A percentile compares a stretch with the other conserved stretches of the same genome.
Conservation (phyloP, 2,329 filamentous ascomycete genomes). For the Colletotrichum orbiculare region DNA sequence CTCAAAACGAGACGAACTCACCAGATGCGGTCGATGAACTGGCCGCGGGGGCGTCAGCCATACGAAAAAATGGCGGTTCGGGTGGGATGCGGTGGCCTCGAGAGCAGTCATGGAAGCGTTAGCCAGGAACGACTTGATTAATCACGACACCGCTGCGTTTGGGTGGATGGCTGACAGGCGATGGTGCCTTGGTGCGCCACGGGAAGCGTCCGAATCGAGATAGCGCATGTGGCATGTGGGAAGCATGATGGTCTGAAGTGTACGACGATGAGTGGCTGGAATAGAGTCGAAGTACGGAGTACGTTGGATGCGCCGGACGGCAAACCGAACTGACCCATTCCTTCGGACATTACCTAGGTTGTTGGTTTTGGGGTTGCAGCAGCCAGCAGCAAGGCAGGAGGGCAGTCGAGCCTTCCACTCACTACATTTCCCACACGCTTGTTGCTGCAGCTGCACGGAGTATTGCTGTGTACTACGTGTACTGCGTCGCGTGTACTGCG, state of each 20-base stretch:
- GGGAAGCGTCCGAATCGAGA: neutral
- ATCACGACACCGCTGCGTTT: constrained; percentile 20
- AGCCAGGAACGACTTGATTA: constrained; percentile 29
- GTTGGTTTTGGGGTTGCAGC: constrained; percentile 15
- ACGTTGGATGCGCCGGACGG: constrained; percentile 13
- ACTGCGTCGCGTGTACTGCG: neutral
- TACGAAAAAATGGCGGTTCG: constrained; percentile 23
- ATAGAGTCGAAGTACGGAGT: neutral
- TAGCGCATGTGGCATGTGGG: neutral
- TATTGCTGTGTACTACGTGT: neutral
- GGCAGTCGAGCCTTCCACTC: too few relatives aligned
- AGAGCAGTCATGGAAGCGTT: constrained; percentile 17
- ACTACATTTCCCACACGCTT: too few relatives aligned
- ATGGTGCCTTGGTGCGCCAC: neutral
- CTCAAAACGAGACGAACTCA: constrained; percentile 26
- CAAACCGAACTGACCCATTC: constrained; percentile 11
- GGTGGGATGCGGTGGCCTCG: constrained; percentile 21
- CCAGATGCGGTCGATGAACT: constrained; percentile 18
- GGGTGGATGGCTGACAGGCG: neutral
- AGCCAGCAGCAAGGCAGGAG: neutral
- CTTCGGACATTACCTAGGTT: constrained; percentile 27
- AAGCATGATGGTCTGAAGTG: constrained; percentile 17
- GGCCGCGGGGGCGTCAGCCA: constrained; percentile 3
- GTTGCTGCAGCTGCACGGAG: too few relatives aligned
- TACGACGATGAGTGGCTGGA: constrained; percentile 10